These are phyloP conservation scores for Leptographium radiaticola DNA, from an alignment of 2,329 filamentous ascomycete species.

Conservation along the genomic window DNA sequence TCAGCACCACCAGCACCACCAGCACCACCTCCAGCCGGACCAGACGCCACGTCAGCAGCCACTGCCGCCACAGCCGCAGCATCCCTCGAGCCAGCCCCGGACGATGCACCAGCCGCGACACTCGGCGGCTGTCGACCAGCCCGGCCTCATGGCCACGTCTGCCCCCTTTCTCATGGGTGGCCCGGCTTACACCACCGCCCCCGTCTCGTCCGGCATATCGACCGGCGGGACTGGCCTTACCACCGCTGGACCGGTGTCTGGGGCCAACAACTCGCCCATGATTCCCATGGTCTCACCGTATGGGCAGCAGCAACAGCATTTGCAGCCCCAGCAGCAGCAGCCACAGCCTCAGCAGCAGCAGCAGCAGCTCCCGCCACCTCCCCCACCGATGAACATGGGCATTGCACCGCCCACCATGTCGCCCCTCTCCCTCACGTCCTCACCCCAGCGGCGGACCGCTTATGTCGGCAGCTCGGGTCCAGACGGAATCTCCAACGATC, in stretches of 20 bases:
- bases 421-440: neutral
- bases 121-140: neutral
- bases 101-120: neutral
- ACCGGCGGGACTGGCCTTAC: neutral
- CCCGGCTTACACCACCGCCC: neutral
- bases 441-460: neutral
- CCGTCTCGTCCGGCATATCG: neutral
- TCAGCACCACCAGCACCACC: constrained; percentile 1
- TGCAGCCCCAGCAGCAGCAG: neutral
- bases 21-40: neutral
- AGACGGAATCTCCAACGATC: neutral
- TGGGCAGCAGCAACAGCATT: constrained; percentile 1
- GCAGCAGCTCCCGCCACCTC: no score
- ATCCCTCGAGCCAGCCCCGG: neutral
- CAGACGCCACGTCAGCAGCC: neutral
- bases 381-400: neutral
- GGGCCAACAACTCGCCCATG: neutral
- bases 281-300: neutral
- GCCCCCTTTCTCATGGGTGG: neutral
- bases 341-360: no score
- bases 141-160: neutral
- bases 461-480: neutral
- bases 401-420: constrained; percentile 1
- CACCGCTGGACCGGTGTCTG: neutral
- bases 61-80: neutral